Conservation (phyloP, 1,284 basidiomycete species). For the Inonotus hispidus region DNA sequence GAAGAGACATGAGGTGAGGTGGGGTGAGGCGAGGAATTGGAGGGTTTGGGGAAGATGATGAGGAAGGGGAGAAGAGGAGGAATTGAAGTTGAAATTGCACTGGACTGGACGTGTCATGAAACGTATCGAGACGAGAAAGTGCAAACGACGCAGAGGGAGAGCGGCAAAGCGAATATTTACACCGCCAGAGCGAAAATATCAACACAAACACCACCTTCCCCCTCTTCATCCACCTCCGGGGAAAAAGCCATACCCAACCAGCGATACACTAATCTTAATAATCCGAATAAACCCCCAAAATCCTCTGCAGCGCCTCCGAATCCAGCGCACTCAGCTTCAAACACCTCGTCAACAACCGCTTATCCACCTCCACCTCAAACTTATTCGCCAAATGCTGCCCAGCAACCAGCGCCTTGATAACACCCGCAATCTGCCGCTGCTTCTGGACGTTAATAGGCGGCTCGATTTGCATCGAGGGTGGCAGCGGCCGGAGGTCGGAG, state of each 20-base stretch:
- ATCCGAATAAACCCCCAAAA: slow-evolving; percentile 16
- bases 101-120: background rate
- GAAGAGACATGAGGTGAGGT: too few relatives aligned
- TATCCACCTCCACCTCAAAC: slow-evolving; percentile 64
- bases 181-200: too few relatives aligned
- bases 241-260: too few relatives aligned
- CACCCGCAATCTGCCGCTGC: slow-evolving; percentile 71
- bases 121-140: background rate
- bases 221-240: too few relatives aligned
- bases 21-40: too few relatives aligned
- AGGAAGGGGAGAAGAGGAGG: too few relatives aligned
- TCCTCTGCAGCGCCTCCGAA: slow-evolving; percentile 38
- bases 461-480: slow-evolving; percentile 68
- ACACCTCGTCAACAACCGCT: slow-evolving; percentile 70
- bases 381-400: slow-evolving; percentile 77
- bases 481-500: slow-evolving; percentile 60
- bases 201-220: background rate
- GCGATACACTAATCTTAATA: slow-evolving; percentile 1
- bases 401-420: slow-evolving; percentile 71
- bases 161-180: too few relatives aligned
- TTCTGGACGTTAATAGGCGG: slow-evolving; percentile 87
- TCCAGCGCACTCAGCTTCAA: slow-evolving; percentile 64
- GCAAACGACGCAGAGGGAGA: too few relatives aligned
- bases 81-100: background rate
- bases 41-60: too few relatives aligned